Base-by-base conservation (phyloP, 2,329 filamentous ascomycete genomes). In the Epichloe brachyelytri region DNA sequence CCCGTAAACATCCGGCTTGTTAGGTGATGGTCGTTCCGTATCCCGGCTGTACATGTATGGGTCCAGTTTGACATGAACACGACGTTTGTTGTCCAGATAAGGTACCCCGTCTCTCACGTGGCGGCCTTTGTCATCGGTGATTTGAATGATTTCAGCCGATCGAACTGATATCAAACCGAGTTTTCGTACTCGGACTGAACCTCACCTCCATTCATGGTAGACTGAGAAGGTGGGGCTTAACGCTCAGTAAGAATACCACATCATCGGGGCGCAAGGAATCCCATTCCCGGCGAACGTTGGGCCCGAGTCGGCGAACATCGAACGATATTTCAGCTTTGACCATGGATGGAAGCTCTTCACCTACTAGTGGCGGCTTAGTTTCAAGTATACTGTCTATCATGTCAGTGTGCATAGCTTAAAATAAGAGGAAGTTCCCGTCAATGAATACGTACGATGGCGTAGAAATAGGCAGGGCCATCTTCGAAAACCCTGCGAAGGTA, bases 301-400 rank as follows among this genome's bases (percentile, higher is more conserved):
- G 83, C 49, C 82, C 79, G n/a, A 96, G 70, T 49, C 83, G 82
- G 59, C 85, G 84, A 49, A 95, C 80, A 64, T 97, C 89, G 39
- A 97, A 75, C 4, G 81, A 77, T 45, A 98, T 82, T 67, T 98
- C 93, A 15, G 88, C 88, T 55, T 85, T 83, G 40, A 97, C 88
- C 59, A 84, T 77, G 3, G 89, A 85, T n/a, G 89, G 91, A 49
- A 84, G 82, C 40, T 84, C 77, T 46, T 90, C 83, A 14, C 93
- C 93, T 50, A 98, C 89, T 38, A 83, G 79, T 7, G 93, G 78
- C 0, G 88, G 88, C 3, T 85, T 80, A 22, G 91, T 85, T 61
- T 98, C 90, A 33, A 96, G 75, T 46, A 98, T 87, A 14, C 73
- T 76, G 47, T 30, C 6, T 33, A 38, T 22, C 43, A n/a, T 26